phyloP scores from a whole-genome alignment of 2,329 filamentous ascomycete species.

The Pseudogymnoascus sp. region DNA sequence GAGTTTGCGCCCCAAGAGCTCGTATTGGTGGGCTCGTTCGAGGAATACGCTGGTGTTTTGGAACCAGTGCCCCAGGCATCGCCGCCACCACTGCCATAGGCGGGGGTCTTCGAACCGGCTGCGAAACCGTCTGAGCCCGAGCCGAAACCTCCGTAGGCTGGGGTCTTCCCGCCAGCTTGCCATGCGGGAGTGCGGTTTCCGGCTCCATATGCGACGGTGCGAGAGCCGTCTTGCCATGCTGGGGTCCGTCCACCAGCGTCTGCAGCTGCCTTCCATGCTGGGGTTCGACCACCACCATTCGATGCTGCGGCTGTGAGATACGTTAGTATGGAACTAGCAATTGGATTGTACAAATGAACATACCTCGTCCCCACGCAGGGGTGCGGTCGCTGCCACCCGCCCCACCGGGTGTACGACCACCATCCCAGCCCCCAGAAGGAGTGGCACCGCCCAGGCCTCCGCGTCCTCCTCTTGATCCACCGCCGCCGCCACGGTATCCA shows the following conservation, averaged over 20 bases:
- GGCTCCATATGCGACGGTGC: slow-evolving; percentile 66
- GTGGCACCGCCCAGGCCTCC: slow-evolving; percentile 42
- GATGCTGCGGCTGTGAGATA: slow-evolving; percentile 45
- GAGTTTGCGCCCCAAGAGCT: slow-evolving; percentile 30
- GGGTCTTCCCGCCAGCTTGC: slow-evolving; percentile 70
- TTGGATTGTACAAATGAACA: slow-evolving; percentile 32
- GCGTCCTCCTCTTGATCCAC: slow-evolving; percentile 37
- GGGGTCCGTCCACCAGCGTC: slow-evolving; percentile 54
- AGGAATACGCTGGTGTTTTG: slow-evolving; percentile 61
- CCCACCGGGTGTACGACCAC: slow-evolving; percentile 59
- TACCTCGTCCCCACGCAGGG: slow-evolving; percentile 71
- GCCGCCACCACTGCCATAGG: slow-evolving; percentile 55
- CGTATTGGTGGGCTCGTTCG: slow-evolving; percentile 65
- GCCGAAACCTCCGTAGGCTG: slow-evolving; percentile 40
- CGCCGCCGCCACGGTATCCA: slow-evolving; percentile 38
- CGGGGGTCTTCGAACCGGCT: slow-evolving; percentile 70
- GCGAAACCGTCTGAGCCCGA: slow-evolving; percentile 49
- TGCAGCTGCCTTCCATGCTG: slow-evolving; percentile 52
- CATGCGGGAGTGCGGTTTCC: slow-evolving; percentile 69
- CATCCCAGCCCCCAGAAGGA: slow-evolving; percentile 52
- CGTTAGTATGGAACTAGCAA: slow-evolving; percentile 15
- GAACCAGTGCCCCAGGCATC: slow-evolving; percentile 49
- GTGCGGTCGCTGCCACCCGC: slow-evolving; percentile 57
- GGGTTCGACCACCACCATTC: slow-evolving; percentile 50
- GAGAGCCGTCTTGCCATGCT: slow-evolving; percentile 60